Base-by-base conservation (phyloP, 1,139 yeast genomes). In the Debaryomyces subglobosus region DNA sequence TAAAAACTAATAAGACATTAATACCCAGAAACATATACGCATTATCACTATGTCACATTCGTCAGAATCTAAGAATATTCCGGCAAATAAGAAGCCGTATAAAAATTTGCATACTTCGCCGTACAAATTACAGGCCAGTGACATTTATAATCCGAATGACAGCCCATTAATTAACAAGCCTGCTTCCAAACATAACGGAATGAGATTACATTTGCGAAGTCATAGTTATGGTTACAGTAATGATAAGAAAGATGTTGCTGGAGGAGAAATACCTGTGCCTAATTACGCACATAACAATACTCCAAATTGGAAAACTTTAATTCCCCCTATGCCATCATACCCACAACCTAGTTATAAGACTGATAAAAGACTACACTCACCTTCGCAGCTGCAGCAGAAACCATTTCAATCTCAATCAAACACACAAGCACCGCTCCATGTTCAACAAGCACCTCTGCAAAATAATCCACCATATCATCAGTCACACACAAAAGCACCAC, bases 221-320 rank as follows among this genome's bases (percentile, higher is more conserved):
- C 56, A 50, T 27, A 56, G 60, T 47, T 53, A 54, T 29, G 43
- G 43, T 2, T 40, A 30, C 37, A 43, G 16, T 29, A 38, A 27
- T 9, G 36, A 21, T 24, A 24, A 20, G 12, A 43, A 36, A 15
- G 45, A 37, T 15, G 3, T 16, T 7, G 25, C n/a, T 2, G 35
- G 36, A 5, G 35, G 24, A 29, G 39, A 21, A 4, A 15, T 33
- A 10, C 20, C 30, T 5, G 15, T 10, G 4, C 13, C 39, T 12
- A 27, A 27, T 27, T n/a, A 27, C 30, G 20, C 43, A 25, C 10
- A 20, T 23, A 18, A 24, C 5, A 29, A 16, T 10, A 23, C 50
- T 18, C 42, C 57, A 4, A 56, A 54, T 43, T 57, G 60, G 60
- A 55, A 58, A 2, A 25, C 59, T 8, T 50, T 57, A 30, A 57